These are phyloP conservation scores for Haplographium delicatum DNA, from an alignment of 495 filamentous ascomycete genomes.

Conservation along the genomic window DNA sequence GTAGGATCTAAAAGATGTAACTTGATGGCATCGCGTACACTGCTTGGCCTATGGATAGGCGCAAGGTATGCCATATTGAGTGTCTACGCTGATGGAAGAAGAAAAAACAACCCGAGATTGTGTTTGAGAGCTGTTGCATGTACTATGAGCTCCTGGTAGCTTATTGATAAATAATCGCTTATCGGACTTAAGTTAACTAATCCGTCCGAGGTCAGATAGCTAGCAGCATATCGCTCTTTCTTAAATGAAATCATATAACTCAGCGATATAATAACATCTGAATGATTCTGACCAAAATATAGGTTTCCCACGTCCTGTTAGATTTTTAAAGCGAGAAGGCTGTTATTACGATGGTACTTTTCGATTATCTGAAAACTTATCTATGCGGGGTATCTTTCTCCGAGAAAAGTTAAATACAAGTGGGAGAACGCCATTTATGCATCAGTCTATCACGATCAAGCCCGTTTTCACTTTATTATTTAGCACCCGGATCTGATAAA, in stretches of 20 bases:
- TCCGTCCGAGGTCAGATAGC: neutral
- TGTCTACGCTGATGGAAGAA: neutral
- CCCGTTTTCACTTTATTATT: conserved; percentile 8
- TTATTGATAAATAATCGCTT: conserved; percentile 8
- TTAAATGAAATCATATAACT: neutral
- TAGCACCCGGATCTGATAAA: conserved; percentile 7
- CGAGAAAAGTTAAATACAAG: neutral
- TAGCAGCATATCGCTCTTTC: neutral
- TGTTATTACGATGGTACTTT: too few relatives aligned
- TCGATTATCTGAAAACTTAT: too few relatives aligned
- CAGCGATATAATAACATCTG: neutral
- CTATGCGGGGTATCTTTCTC: conserved; percentile 14
- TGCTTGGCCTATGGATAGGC: conserved; percentile 87
- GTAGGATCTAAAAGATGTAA: conserved; percentile 66
- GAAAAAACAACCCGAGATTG: neutral
- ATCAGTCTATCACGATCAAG: too few relatives aligned
- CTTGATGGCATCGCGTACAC: conserved; percentile 81
- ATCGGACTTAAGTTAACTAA: conserved; percentile 2
- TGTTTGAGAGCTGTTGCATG: neutral
- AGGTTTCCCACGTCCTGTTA: too few relatives aligned
- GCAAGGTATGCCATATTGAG: conserved; percentile 83
- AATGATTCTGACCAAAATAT: too few relatives aligned
- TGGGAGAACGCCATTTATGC: too few relatives aligned
- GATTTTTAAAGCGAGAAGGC: too few relatives aligned
- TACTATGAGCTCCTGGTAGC: neutral